phyloP scores from a whole-genome alignment of 2,329 filamentous ascomycete genomes.

The Diaporthe sp. region DNA sequence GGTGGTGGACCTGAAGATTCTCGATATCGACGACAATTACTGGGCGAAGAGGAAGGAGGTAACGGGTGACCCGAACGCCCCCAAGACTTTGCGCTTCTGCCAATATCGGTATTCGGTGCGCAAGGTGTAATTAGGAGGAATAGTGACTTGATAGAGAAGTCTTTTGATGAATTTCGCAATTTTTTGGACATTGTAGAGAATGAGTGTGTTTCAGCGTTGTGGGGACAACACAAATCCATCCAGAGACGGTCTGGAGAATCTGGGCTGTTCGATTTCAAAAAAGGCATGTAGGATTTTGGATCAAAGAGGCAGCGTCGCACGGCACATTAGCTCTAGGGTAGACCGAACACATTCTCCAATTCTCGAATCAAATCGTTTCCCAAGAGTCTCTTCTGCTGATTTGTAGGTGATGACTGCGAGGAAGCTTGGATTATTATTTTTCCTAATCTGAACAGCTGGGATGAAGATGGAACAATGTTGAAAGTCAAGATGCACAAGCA shows the following conservation, averaged over 20 bases:
- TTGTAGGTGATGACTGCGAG: not conserved
- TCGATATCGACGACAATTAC: slow-evolving; percentile 21
- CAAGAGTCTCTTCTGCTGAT: not conserved
- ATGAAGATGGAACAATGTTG: not conserved
- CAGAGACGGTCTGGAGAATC: not conserved
- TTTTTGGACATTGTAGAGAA: not conserved
- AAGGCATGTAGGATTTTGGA: not conserved
- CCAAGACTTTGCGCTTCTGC: slow-evolving; percentile 23
- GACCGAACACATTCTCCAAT: not conserved
- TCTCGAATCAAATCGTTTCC: not conserved
- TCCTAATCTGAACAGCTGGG: not conserved
- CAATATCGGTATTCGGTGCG: slow-evolving; percentile 22
- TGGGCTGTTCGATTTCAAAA: not conserved
- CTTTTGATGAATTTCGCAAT: too few species aligned
- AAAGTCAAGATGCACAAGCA: not conserved
- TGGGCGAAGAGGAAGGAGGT: slow-evolving; percentile 24
- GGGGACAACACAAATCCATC: not conserved
- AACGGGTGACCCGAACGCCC: not conserved
- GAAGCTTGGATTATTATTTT: not conserved
- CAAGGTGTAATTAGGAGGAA: not conserved
- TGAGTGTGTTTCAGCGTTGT: not conserved
- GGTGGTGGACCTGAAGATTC: slow-evolving; percentile 21
- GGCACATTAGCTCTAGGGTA: not conserved
- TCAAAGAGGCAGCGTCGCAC: not conserved
- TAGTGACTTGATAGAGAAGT: not conserved